These are phyloP conservation scores for Russula brevipes DNA, from an alignment of 768 basidiomycete species.

Conservation along the genomic window DNA sequence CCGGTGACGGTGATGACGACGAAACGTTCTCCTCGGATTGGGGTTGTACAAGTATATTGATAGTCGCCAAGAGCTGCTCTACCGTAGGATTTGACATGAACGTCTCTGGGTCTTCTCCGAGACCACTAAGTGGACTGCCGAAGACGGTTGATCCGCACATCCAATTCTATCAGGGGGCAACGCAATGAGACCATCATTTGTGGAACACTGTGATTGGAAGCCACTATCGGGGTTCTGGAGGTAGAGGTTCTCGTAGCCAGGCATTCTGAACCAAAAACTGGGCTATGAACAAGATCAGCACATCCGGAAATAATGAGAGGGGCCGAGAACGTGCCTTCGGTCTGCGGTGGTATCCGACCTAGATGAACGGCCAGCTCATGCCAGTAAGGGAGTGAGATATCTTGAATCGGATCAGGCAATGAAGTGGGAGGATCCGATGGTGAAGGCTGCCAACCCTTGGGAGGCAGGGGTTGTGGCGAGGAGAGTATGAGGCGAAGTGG, in stretches of 20 bases:
- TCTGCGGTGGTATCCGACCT: neutral
- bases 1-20: neutral
- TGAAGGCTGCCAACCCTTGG: constrained; percentile 2
- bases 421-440: neutral
- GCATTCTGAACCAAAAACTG: no score
- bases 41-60: neutral
- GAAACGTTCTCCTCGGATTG: neutral
- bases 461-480: neutral
- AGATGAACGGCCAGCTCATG: neutral
- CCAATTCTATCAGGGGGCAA: constrained; percentile 4
- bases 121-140: neutral
- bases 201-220: neutral
- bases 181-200: neutral
- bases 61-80: constrained; percentile 4
- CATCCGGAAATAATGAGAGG: neutral
- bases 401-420: constrained; percentile 4
- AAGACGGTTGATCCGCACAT: constrained; percentile 2
- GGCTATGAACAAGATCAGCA: no score
- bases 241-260: neutral
- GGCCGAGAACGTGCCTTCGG: constrained; percentile 1
- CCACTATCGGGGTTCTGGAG: neutral
- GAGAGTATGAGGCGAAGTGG: neutral
- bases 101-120: constrained; percentile 5
- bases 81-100: constrained; percentile 6
- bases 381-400: neutral